phyloP scores from a whole-genome alignment of 2,329 filamentous ascomycete genomes.

The Zymoseptoria tritici region DNA sequence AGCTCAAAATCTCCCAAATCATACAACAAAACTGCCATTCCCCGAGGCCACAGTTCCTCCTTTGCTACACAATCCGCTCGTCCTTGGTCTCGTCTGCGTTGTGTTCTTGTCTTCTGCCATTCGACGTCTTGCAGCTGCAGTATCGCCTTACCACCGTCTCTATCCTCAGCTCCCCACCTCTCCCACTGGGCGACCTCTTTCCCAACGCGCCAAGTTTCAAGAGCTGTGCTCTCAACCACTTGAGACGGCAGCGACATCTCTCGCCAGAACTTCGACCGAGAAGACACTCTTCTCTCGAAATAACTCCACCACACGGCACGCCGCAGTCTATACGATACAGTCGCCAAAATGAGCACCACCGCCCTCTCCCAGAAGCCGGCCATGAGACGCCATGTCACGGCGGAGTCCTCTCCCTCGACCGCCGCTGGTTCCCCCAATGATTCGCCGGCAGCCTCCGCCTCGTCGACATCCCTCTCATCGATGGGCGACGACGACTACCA shows the following conservation, averaged over 20 bases:
- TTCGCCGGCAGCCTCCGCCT: conserved; percentile 58
- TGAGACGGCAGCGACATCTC: background rate
- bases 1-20: background rate
- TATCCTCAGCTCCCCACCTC: background rate
- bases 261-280: background rate
- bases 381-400: conserved; percentile 40
- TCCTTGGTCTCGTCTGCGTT: background rate
- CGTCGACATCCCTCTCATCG: conserved; percentile 87
- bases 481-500: conserved; percentile 59
- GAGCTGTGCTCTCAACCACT: background rate
- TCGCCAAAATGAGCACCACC: conserved; percentile 41
- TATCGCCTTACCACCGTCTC: background rate
- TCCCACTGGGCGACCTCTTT: background rate
- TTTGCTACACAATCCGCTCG: background rate
- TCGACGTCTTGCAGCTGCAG: background rate
- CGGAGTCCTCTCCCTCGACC: conserved; percentile 47
- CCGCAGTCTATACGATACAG: background rate
- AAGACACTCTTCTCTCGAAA: background rate
- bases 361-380: conserved; percentile 43
- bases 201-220: conserved; percentile 2
- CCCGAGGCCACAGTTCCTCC: background rate
- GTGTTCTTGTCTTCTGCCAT: background rate
- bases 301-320: background rate
- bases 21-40: background rate
- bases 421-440: conserved; percentile 49